Evolutionary conservation across 768 basidiomycete genomes (phyloP).

Genomic region (Sporobolomyces pararoseus): DNA sequence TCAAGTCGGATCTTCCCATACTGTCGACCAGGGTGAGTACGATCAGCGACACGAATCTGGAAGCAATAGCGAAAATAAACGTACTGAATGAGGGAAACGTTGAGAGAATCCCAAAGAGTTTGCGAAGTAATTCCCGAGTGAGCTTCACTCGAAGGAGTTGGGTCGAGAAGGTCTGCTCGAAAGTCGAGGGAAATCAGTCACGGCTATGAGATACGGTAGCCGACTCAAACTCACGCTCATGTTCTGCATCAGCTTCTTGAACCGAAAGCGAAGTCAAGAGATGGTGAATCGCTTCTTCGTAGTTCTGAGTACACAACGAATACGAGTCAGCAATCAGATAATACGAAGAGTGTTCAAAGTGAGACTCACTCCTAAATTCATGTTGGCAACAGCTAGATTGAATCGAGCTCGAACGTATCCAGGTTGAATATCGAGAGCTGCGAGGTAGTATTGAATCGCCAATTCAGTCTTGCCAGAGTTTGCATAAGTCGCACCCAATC

Average conservation of each 20-base stretch:
- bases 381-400: constrained; percentile 43
- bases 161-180: constrained; percentile 13
- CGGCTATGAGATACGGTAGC: neutral
- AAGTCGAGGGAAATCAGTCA: neutral
- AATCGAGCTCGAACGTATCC: constrained; percentile 72
- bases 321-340: neutral
- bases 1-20: constrained; percentile 8
- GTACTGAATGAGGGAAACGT: constrained; percentile 50
- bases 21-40: neutral
- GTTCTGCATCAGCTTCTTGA: constrained; percentile 72
- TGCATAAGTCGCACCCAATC: constrained; percentile 89
- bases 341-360: neutral
- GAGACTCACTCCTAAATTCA: constrained; percentile 33
- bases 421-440: constrained; percentile 80
- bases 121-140: constrained; percentile 63
- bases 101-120: constrained; percentile 82
- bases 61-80: neutral
- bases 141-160: constrained; percentile 54
- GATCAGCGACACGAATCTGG: neutral
- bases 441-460: constrained; percentile 81
- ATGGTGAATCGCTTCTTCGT: constrained; percentile 61
- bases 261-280: constrained; percentile 80
- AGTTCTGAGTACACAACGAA: constrained; percentile 57
- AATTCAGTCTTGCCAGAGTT: constrained; percentile 70
- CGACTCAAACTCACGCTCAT: constrained; percentile 48